These are phyloP conservation scores for Clathrospora elynae DNA, from an alignment of 2,329 filamentous ascomycete species.

Conservation along the genomic window DNA sequence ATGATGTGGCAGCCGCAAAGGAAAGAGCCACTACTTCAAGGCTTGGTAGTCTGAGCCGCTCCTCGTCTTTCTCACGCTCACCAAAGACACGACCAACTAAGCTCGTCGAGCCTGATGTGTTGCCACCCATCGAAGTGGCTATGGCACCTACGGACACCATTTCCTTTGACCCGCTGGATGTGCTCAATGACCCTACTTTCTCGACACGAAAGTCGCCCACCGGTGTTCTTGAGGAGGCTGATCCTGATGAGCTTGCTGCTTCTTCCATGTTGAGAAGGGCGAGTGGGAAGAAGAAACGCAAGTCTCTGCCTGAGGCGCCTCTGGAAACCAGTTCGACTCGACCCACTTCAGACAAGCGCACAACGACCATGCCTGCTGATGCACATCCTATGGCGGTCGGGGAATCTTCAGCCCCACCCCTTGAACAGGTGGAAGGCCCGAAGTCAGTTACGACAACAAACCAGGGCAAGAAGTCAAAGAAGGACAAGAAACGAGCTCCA, in stretches of 20 bases:
- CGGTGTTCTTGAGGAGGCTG: constrained; percentile 43
- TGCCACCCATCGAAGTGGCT: constrained; percentile 44
- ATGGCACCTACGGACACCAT: constrained; percentile 39
- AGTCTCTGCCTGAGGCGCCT: constrained; percentile 14
- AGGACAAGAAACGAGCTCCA: constrained; percentile 34
- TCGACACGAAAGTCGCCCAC: constrained; percentile 40
- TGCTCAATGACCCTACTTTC: constrained; percentile 47
- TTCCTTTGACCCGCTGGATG: constrained; percentile 46
- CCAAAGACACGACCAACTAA: constrained; percentile 28
- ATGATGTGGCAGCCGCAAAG: constrained; percentile 40
- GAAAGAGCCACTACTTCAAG: constrained; percentile 38
- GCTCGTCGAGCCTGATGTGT: constrained; percentile 28
- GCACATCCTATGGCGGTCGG: not conserved
- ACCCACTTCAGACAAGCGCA: not conserved
- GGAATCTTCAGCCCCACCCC: not conserved
- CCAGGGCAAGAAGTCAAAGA: constrained; percentile 39
- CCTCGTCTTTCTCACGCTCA: constrained; percentile 36
- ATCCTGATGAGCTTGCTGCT: constrained; percentile 44
- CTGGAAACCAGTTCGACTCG: constrained; percentile 2
- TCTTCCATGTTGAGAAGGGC: constrained; percentile 53
- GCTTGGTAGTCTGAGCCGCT: constrained; percentile 37
- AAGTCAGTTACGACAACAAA: constrained; percentile 21
- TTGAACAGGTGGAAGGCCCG: not conserved
- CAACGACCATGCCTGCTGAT: not conserved
- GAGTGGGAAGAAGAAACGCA: constrained; percentile 52